Conservation (phyloP, 2,329 filamentous ascomycete species). For the Neofusicoccum sp. region DNA sequence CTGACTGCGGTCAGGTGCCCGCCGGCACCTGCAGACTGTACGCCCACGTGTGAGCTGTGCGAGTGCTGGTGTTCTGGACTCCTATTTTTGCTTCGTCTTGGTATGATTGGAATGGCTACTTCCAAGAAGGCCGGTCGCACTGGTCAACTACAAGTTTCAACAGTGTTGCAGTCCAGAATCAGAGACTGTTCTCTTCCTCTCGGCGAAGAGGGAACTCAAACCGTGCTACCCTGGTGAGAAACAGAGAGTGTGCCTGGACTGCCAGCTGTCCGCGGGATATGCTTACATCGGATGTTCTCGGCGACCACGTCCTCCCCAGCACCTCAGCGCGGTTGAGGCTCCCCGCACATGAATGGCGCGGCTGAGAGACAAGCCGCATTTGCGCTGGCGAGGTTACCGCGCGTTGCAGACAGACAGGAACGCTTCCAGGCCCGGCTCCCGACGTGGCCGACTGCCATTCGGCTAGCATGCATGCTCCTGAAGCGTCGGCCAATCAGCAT, state of each 20-base stretch:
- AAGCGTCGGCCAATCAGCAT: background rate
- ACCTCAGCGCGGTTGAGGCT: background rate
- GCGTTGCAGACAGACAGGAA: background rate
- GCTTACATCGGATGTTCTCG: background rate
- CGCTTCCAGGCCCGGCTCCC: background rate
- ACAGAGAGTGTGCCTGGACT: background rate
- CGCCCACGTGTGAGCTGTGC: too few species aligned
- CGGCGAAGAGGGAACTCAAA: too few species aligned
- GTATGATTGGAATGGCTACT: too few species aligned
- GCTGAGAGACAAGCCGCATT: background rate
- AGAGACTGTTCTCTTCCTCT: too few species aligned
- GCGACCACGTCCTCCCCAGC: background rate
- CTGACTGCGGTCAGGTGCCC: too few species aligned
- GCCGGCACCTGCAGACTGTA: too few species aligned
- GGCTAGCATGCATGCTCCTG: conserved; percentile 2
- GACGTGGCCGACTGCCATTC: conserved; percentile 8
- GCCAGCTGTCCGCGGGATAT: background rate
- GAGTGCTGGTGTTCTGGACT: too few species aligned
- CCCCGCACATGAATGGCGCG: background rate
- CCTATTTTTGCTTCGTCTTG: too few species aligned
- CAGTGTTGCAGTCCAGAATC: too few species aligned
- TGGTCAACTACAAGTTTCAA: too few species aligned
- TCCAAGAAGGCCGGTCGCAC: too few species aligned
- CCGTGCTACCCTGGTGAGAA: background rate
- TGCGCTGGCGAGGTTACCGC: background rate